phyloP scores from a whole-genome alignment of 2,329 filamentous ascomycete genomes.

The Blumeria hordei region DNA sequence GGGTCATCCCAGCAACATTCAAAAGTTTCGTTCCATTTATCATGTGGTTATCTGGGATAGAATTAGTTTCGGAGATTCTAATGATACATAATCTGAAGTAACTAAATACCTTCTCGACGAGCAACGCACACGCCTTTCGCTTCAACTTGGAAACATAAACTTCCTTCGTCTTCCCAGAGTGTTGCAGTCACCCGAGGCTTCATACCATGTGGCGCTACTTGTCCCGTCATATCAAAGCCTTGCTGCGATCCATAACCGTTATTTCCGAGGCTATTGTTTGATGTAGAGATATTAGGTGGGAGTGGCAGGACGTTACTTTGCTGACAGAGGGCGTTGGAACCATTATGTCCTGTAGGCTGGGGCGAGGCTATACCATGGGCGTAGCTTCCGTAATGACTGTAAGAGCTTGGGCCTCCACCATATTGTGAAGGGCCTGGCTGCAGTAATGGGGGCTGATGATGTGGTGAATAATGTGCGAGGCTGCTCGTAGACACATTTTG shows the following conservation, averaged over 20 bases:
- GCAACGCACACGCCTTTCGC: conserved; percentile 91
- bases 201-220: conserved; percentile 77
- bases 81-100: neutral
- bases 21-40: conserved; percentile 95
- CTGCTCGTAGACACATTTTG: conserved; percentile 53
- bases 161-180: conserved; percentile 94
- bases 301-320: conserved; percentile 45
- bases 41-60: conserved; percentile 69
- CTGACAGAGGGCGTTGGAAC: conserved; percentile 44
- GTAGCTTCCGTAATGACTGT: conserved; percentile 50
- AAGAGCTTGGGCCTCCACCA: conserved; percentile 27
- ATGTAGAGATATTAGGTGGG: conserved; percentile 29
- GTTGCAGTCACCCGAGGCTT: conserved; percentile 93
- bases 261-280: conserved; percentile 21
- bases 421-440: conserved; percentile 52
- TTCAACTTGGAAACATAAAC: conserved; percentile 92
- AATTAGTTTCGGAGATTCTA: neutral
- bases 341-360: conserved; percentile 40
- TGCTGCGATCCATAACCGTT: conserved; percentile 24
- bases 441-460: conserved; percentile 40
- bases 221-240: conserved; percentile 63
- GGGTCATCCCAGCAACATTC: conserved; percentile 95
- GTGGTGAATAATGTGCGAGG: conserved; percentile 55
- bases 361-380: conserved; percentile 58
- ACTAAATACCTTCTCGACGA: conserved; percentile 56